Base-by-base conservation (phyloP, 1,284 basidiomycete genomes). In the Cutaneotrichosporon cavernicola region DNA sequence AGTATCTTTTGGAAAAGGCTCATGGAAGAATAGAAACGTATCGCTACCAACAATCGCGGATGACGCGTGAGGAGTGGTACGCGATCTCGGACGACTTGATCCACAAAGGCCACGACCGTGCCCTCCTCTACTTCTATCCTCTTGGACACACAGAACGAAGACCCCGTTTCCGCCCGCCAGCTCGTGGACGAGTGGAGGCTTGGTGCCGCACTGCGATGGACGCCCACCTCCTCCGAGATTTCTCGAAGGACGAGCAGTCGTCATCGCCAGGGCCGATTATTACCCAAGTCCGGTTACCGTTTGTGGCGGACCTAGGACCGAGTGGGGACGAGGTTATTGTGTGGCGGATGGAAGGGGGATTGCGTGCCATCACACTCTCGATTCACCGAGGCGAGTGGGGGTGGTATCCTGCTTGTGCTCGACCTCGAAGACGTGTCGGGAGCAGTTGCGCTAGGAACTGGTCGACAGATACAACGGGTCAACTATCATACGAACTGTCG, bases 111-210 rank as follows among this genome's bases (percentile, higher is more conserved):
- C 26, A 50, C 49, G 49, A 50, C 22, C 22, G 49, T 13, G 49
- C 49, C 6, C 49, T 50, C 49, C 49, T 50, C 13, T 50, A 30
- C 22, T 50, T 50, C 49, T 50, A 50, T 22, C 49, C 49, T 5
- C 49, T 30, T 3, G 4, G 10, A 5, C 7, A 7, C 2, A 26
- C 22, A 49, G 47, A n/a, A 5, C 18, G 47, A 8, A 6, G 22
- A 0, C 49, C 22, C 6, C 49, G 49, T 5, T 26, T 26, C 14
- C 22, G 26, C 4, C 49, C 49, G 9, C 49, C 49, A 50, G 14
- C 49, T 14, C 49, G 49, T 2, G 49, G 8, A 5, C 22, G 49
- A 1, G 49, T 50, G 5, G 49, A 50, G 8, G 49, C 49, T 0
- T 50, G 49, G 49, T 30, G 49, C 49, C 49, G 49, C 9, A 22